A percentile compares a stretch with the other conserved stretches of the same genome.
phyloP scores from a whole-genome alignment of 2,329 filamentous ascomycete species.

The Talaromyces sp. region DNA sequence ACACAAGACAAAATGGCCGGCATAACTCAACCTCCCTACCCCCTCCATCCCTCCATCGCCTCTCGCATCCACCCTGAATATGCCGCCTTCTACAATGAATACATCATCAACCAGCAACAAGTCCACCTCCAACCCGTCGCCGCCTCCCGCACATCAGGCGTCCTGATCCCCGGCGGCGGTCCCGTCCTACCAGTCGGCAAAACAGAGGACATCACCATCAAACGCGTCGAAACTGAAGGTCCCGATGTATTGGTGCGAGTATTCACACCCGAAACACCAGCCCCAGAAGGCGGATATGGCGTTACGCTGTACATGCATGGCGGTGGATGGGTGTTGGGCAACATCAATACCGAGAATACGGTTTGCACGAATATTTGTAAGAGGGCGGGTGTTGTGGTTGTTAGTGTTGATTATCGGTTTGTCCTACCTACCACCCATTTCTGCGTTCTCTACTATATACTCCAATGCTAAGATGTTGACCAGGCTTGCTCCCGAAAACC shows the following conservation, averaged over 20 bases:
- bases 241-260: constrained; percentile 46
- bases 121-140: constrained; percentile 55
- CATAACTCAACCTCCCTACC: constrained; percentile 40
- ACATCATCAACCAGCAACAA: constrained; percentile 51
- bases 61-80: constrained; percentile 51
- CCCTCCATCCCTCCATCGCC: constrained; percentile 47
- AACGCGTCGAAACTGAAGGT: constrained; percentile 46
- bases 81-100: constrained; percentile 51
- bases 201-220: constrained; percentile 44
- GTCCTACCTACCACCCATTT: background rate
- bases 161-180: constrained; percentile 53
- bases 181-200: constrained; percentile 49
- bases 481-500: constrained; percentile 56
- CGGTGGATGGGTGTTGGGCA: constrained; percentile 58
- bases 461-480: background rate
- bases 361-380: constrained; percentile 55
- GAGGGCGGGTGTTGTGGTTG: constrained; percentile 50
- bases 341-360: constrained; percentile 57
- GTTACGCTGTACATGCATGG: constrained; percentile 57
- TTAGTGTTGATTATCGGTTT: constrained; percentile 56
- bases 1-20: background rate
- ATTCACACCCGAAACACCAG: constrained; percentile 52
- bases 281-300: constrained; percentile 51
- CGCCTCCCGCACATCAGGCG: constrained; percentile 50
- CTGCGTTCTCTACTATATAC: too few species aligned